Evolutionary conservation across 192 early-diverging fungal genomes (phyloP).

Genomic region (Mortierella alpina): DNA sequence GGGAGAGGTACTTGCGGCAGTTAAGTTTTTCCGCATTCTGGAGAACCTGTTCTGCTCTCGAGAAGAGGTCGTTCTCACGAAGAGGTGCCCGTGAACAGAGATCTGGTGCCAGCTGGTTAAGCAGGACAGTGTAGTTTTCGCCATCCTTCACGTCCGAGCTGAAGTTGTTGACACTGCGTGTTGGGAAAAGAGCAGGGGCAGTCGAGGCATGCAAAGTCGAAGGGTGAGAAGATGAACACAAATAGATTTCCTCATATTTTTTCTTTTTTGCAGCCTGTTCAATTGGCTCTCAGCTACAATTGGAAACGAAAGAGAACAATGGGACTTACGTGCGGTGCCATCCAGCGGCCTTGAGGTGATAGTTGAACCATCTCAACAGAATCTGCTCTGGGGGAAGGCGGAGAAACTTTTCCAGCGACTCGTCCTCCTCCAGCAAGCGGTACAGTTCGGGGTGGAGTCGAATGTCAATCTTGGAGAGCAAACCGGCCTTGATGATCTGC

Average conservation of each 20-base stretch:
- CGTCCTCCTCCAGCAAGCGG: slow-evolving; percentile 91
- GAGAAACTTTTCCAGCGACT: slow-evolving; percentile 94
- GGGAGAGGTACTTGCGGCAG: slow-evolving; percentile 94
- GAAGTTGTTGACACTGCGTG: slow-evolving; percentile 86
- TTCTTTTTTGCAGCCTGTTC: background rate
- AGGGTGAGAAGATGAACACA: background rate
- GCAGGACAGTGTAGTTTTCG: slow-evolving; percentile 93
- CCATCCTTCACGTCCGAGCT: slow-evolving; percentile 93
- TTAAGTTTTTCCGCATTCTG: slow-evolving; percentile 92
- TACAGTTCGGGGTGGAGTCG: slow-evolving; percentile 98
- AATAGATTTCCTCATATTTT: background rate
- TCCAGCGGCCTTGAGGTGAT: slow-evolving; percentile 94
- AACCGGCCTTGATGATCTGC: slow-evolving; percentile 99
- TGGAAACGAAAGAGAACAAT: slow-evolving; percentile 3
- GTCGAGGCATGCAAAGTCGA: too few species aligned
- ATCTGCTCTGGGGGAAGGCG: slow-evolving; percentile 97
- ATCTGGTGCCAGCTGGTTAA: slow-evolving; percentile 90
- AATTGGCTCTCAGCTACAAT: background rate
- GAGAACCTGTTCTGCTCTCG: slow-evolving; percentile 90
- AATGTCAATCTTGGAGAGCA: slow-evolving; percentile 97
- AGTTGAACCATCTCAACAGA: slow-evolving; percentile 99
- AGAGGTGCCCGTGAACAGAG: slow-evolving; percentile 86
- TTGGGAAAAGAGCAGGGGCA: slow-evolving; percentile 1
- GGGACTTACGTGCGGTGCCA: slow-evolving; percentile 75
- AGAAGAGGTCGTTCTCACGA: slow-evolving; percentile 75